Conservation (phyloP, 768 basidiomycete species). For the Boletus insuetus region DNA sequence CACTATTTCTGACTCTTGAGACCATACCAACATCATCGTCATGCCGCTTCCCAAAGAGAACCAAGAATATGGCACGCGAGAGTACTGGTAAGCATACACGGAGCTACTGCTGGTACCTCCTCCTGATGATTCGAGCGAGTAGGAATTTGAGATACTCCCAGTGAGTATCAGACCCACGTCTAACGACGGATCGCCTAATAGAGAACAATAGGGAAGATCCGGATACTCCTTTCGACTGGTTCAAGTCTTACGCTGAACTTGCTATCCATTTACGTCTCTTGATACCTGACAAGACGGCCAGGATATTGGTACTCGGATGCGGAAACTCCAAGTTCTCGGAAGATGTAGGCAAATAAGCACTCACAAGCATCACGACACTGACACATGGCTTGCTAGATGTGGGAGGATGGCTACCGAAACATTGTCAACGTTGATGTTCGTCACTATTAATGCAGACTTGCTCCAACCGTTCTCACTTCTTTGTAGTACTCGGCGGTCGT, state of each 20-base stretch:
- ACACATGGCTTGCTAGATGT: conserved; percentile 56
- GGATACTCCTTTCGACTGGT: conserved; percentile 78
- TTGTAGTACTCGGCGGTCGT: conserved; percentile 70
- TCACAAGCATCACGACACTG: neutral
- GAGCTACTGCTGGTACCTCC: neutral
- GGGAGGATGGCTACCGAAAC: conserved; percentile 79
- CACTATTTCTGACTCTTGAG: too few relatives aligned
- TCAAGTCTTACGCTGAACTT: conserved; percentile 79
- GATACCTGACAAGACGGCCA: conserved; percentile 57
- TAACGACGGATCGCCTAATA: neutral
- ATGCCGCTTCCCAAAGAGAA: conserved; percentile 57
- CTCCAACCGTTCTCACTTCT: neutral
- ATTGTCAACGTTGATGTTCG: conserved; percentile 76
- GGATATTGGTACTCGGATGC: conserved; percentile 80
- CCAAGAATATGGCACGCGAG: conserved; percentile 63
- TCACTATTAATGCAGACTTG: conserved; percentile 17
- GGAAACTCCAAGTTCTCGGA: conserved; percentile 81
- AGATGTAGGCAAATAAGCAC: conserved; percentile 43
- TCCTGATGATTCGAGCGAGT: conserved; percentile 3
- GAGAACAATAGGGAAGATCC: conserved; percentile 47
- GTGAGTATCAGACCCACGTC: conserved; percentile 37
- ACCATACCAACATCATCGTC: neutral
- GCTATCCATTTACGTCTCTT: conserved; percentile 55
- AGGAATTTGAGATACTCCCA: conserved; percentile 72
- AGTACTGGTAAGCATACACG: conserved; percentile 57